phyloP scores from a whole-genome alignment of 2,329 filamentous ascomycete species.

The Aspergillus fumigatiaffinis region DNA sequence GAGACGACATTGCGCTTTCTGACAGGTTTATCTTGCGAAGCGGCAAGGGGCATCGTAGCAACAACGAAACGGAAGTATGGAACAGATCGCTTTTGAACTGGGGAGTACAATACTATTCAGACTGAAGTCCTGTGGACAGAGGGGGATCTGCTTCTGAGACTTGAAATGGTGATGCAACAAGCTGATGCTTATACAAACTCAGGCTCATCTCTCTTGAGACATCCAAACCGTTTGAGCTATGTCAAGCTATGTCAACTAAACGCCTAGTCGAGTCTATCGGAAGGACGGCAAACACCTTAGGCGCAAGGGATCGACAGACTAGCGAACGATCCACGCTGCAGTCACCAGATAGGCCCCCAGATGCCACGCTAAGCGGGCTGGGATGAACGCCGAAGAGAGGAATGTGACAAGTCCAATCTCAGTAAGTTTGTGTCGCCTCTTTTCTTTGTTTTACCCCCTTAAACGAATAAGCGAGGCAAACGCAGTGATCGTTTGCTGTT shows the following conservation, averaged over 20 bases:
- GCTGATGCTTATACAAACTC: not conserved
- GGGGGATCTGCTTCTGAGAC: not conserved
- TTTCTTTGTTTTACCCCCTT: not conserved
- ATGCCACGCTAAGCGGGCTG: not conserved
- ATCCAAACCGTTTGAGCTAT: not conserved
- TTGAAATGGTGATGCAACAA: not conserved
- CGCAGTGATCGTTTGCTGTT: not conserved
- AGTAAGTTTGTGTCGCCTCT: not conserved
- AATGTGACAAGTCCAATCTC: not conserved
- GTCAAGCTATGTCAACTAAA: not conserved
- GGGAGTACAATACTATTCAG: not conserved
- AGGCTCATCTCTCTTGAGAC: not conserved
- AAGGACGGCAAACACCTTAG: not conserved
- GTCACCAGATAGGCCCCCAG: not conserved
- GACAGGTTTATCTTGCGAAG: not conserved
- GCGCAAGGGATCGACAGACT: slow-evolving; percentile 3
- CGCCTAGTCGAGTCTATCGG: not conserved
- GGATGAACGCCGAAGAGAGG: not conserved
- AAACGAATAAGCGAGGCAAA: not conserved
- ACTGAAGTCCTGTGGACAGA: not conserved
- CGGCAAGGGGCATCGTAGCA: not conserved
- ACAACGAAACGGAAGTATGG: not conserved
- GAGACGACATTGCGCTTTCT: slow-evolving; percentile 17
- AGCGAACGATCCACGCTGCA: not conserved
- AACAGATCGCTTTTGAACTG: not conserved